Percentiles rank a stretch among this genome's conserved stretches.
Evolutionary conservation across 2,329 filamentous ascomycete species (phyloP).

Genomic region (Periconia macrospinosa): DNA sequence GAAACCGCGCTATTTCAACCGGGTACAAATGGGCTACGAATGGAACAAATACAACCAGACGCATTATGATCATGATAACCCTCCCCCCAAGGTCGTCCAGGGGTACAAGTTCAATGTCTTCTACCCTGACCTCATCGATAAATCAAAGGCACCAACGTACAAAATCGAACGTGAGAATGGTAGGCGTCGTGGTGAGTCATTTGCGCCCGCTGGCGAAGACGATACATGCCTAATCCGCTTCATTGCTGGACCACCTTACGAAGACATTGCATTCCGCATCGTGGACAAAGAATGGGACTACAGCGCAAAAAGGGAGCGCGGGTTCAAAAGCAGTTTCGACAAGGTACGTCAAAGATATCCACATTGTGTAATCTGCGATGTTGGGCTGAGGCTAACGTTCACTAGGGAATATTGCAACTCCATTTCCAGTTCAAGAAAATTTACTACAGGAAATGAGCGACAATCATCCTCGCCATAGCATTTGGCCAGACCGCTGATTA

Average conservation of each 20-base stretch:
- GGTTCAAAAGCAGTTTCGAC: conserved; percentile 95
- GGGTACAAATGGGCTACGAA: conserved; percentile 98
- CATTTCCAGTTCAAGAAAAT: conserved; percentile 98
- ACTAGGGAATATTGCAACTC: conserved; percentile 86
- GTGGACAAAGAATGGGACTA: conserved; percentile 99
- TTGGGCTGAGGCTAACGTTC: conserved; percentile 28
- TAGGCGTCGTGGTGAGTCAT: conserved; percentile 84
- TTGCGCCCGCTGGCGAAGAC: conserved; percentile 90
- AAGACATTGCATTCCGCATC: conserved; percentile 95
- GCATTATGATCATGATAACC: conserved; percentile 98
- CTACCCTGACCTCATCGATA: conserved; percentile 95
- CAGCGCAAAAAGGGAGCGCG: conserved; percentile 89
- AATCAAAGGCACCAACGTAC: conserved; percentile 90
- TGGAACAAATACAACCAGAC: conserved; percentile 99
- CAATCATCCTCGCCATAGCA: not conserved
- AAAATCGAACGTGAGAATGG: conserved; percentile 94
- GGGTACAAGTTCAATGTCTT: conserved; percentile 99
- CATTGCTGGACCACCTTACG: conserved; percentile 91
- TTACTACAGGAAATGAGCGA: conserved; percentile 51
- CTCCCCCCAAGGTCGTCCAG: conserved; percentile 95
- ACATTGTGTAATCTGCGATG: no score
- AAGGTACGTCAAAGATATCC: conserved; percentile 65
- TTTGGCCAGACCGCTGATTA: no score
- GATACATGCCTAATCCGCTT: conserved; percentile 97
- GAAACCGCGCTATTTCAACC: conserved; percentile 96